Percentiles rank a stretch among this genome's conserved stretches.
These are phyloP conservation scores for Laburnicola sp. DNA, from an alignment of 2,329 filamentous ascomycete species.

Conservation along the genomic window DNA sequence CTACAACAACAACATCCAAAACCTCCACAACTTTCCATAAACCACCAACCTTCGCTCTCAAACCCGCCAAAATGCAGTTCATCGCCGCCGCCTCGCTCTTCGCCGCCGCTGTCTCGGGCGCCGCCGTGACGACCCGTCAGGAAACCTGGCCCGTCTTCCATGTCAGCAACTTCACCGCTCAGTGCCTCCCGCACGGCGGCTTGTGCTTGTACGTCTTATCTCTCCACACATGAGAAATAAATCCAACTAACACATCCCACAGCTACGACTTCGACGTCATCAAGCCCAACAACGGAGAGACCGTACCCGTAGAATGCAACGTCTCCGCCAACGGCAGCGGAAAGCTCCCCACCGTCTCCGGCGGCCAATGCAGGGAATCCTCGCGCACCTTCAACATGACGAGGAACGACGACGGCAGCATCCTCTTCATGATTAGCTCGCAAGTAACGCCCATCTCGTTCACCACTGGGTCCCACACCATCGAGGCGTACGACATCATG, in stretches of 20 bases:
- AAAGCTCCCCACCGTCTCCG: not conserved
- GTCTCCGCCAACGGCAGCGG: not conserved
- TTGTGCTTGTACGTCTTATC: conserved; percentile 1
- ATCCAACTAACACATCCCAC: not conserved
- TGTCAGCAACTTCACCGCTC: not conserved
- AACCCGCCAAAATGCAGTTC: not conserved
- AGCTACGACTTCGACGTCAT: conserved; percentile 3
- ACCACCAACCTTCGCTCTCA: too few species aligned
- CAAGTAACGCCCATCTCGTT: not conserved
- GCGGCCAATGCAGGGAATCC: not conserved
- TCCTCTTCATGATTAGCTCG: not conserved
- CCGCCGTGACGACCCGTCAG: not conserved
- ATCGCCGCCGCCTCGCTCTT: not conserved
- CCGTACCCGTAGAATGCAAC: conserved; percentile 1
- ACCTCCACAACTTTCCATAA: too few species aligned
- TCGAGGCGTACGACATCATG: not conserved
- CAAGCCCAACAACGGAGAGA: not conserved
- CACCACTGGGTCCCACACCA: not conserved
- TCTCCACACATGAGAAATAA: not conserved
- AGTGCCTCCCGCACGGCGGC: not conserved
- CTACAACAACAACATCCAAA: too few species aligned
- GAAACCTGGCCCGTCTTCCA: not conserved
- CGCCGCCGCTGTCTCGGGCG: not conserved
- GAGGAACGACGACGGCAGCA: not conserved
- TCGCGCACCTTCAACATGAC: not conserved